phyloP scores from a whole-genome alignment of 2,329 filamentous ascomycete genomes.

The Aspergillus persii region DNA sequence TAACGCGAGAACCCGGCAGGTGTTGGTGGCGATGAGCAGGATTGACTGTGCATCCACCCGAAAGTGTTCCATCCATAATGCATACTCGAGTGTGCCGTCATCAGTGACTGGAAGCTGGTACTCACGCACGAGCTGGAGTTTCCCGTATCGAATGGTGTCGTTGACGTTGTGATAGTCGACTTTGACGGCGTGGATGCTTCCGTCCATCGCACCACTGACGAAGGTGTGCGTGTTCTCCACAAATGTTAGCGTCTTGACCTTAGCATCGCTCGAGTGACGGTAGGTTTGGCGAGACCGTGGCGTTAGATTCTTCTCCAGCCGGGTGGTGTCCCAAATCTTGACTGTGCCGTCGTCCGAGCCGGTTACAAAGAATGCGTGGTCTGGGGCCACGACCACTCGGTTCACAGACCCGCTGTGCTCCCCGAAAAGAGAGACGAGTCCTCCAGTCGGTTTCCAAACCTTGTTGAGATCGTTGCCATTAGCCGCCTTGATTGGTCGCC shows the following conservation, averaged over 20 bases:
- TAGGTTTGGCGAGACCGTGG: slow-evolving; percentile 85
- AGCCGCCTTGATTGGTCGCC: slow-evolving; percentile 53
- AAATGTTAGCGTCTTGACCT: slow-evolving; percentile 81
- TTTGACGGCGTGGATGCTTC: slow-evolving; percentile 84
- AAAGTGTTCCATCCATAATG: slow-evolving; percentile 90
- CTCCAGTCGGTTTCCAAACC: slow-evolving; percentile 80
- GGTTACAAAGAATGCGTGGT: slow-evolving; percentile 93
- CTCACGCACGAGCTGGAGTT: slow-evolving; percentile 71
- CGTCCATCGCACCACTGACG: slow-evolving; percentile 84
- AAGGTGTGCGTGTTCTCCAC: slow-evolving; percentile 94
- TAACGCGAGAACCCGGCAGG: slow-evolving; percentile 76
- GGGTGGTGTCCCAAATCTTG: slow-evolving; percentile 87
- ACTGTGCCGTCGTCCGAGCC: slow-evolving; percentile 87
- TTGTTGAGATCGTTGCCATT: slow-evolving; percentile 55
- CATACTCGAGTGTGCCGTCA: slow-evolving; percentile 61
- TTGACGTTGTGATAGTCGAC: slow-evolving; percentile 64
- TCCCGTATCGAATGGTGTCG: slow-evolving; percentile 70
- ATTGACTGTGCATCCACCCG: slow-evolving; percentile 78
- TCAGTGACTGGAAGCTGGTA: slow-evolving; percentile 61
- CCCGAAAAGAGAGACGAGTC: slow-evolving; percentile 80
- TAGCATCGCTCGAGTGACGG: slow-evolving; percentile 67
- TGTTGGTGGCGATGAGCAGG: slow-evolving; percentile 81
- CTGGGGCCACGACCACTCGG: slow-evolving; percentile 76
- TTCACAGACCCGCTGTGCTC: slow-evolving; percentile 84
- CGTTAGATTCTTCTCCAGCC: slow-evolving; percentile 86